Evolutionary conservation across 495 filamentous ascomycete species (phyloP).

Genomic region (Apodospora peruviana): DNA sequence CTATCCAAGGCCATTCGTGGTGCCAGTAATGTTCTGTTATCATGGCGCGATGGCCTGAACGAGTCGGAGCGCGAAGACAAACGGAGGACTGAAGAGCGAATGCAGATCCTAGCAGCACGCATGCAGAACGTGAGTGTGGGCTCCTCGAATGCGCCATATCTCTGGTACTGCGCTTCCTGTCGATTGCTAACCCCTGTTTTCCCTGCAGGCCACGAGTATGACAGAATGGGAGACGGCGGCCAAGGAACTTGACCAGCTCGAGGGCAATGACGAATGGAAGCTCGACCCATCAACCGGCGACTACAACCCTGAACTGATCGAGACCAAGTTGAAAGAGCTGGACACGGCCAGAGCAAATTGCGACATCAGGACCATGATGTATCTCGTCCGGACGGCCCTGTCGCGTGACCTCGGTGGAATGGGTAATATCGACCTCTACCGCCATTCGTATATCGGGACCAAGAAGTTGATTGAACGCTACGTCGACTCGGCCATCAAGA

Average conservation of each 20-base stretch:
- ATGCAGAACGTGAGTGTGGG: constrained; percentile 58
- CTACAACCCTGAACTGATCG: constrained; percentile 65
- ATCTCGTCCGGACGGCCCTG: constrained; percentile 72
- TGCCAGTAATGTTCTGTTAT: constrained; percentile 42
- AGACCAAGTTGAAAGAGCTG: constrained; percentile 62
- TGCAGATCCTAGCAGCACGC: constrained; percentile 56
- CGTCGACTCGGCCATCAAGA: constrained; percentile 69
- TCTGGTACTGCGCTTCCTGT: neutral
- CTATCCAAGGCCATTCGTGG: constrained; percentile 16
- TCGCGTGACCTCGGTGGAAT: constrained; percentile 80
- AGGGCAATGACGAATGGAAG: constrained; percentile 83
- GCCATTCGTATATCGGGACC: constrained; percentile 79
- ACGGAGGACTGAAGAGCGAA: constrained; percentile 50
- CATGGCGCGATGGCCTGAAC: constrained; percentile 52
- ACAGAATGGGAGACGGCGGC: constrained; percentile 65
- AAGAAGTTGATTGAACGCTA: constrained; percentile 83
- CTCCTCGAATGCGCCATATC: neutral
- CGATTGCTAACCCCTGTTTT: neutral
- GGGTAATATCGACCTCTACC: constrained; percentile 77
- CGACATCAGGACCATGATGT: constrained; percentile 69
- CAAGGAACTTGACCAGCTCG: constrained; percentile 70
- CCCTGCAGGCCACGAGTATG: constrained; percentile 53
- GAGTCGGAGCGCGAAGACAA: constrained; percentile 47
- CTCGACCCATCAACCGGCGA: constrained; percentile 46
- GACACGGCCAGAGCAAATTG: constrained; percentile 68